Conservation (phyloP, 768 basidiomycete species). For the Boletellus ananas region DNA sequence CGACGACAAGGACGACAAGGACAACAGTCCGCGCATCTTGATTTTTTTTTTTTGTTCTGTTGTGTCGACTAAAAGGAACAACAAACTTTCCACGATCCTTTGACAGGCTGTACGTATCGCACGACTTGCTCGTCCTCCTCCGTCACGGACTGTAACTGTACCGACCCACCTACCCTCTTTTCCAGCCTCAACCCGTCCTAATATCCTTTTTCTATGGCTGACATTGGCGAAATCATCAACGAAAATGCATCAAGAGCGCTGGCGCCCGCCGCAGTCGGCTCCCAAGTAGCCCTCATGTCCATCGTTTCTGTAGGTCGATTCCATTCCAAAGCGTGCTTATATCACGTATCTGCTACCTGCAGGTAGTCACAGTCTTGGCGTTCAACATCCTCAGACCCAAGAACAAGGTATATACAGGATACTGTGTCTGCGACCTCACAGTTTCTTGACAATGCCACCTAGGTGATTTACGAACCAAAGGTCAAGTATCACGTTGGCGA, state of each 20-base stretch:
- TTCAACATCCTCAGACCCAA: constrained; percentile 88
- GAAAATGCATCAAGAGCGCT: constrained; percentile 51
- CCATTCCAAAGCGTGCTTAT: neutral
- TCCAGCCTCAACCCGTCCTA: constrained; percentile 15
- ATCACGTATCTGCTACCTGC: constrained; percentile 5
- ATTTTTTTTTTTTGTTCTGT: neutral
- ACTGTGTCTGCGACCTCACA: neutral
- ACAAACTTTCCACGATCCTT: neutral
- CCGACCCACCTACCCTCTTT: constrained; percentile 21
- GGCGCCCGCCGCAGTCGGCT: constrained; percentile 75
- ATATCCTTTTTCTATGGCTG: constrained; percentile 27
- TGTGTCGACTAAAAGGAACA: neutral
- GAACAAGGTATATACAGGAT: constrained; percentile 60
- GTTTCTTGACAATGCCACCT: neutral
- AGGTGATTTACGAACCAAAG: constrained; percentile 93
- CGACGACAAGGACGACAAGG: too few relatives aligned
- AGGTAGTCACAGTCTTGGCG: constrained; percentile 63
- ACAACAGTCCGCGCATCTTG: too few relatives aligned
- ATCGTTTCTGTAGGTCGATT: constrained; percentile 59
- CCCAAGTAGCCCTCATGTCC: constrained; percentile 74
- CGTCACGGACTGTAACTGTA: constrained; percentile 8
- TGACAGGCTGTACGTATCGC: neutral
- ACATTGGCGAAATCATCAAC: constrained; percentile 32
- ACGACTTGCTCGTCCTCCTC: neutral
- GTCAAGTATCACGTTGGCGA: constrained; percentile 82